Evolutionary conservation across 768 basidiomycete species (phyloP), one percentile per base, ranked within the genome.

Genomic region (Amanita muscaria): DNA sequence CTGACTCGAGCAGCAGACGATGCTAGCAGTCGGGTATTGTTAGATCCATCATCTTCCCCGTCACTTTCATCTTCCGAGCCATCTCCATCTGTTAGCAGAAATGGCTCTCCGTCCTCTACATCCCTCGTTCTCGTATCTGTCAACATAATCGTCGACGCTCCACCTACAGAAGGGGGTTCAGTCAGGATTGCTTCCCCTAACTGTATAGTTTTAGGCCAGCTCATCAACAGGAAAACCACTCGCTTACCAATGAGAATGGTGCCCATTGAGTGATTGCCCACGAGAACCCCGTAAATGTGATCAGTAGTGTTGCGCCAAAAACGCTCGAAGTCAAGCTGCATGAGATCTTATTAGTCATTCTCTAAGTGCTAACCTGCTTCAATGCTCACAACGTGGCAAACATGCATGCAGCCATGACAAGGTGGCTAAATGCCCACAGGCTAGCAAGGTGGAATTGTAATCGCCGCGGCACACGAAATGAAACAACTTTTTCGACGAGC

Each of bases 231-330:
- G 21, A 27, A 46, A 5, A 31, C 22, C 22, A 14, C 65, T 37
- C 0, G 12, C 46, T 40, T 51, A 93, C 89, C 56, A 98, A 62
- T 0, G 90, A 80, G 63, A 89, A 94, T 2, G 93, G 93, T 3
- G 82, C 90, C 94, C 93, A 97, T 61, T 85, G 83, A 1, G 83
- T 77, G 41, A 97, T 73, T 4, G 91, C 90, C 88, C 87, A 96
- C n/a, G 87, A 83, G 53, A 96, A 83, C 0, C 94, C 94, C 5
- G 83, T 82, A 10, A 86, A 52, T 6, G 82, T 75, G 40, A 96
- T 77, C 48, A 97, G 71, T 10, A 80, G 45, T 1, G 85, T 90
- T 14, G 89, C 83, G 0, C 83, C 80, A 12, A 56, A 56, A 1
- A 92, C 83, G 12, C 72, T 78, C 7, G 76, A 71, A 2, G 80